Conservation (phyloP, 2,329 filamentous ascomycete genomes). For the Cadophora sp. region DNA sequence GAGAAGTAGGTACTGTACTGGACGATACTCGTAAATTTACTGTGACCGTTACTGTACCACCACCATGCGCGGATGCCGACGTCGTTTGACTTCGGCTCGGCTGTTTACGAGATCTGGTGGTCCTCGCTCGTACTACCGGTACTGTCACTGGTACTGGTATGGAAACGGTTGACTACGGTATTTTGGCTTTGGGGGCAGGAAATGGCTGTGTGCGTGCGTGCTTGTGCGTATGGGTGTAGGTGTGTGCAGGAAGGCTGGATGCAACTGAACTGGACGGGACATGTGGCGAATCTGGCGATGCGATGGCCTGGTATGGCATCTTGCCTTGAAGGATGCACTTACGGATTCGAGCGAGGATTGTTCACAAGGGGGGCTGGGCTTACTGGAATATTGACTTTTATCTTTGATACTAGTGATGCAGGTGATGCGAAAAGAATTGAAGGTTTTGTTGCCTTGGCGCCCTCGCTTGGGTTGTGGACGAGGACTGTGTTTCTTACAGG, state of each 20-base stretch:
- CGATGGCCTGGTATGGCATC: neutral
- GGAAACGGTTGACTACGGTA: too few relatives aligned
- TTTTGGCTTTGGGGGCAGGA: constrained; percentile 12
- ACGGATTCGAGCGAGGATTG: neutral
- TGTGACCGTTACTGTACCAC: neutral
- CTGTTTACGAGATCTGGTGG: too few relatives aligned
- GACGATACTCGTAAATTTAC: too few relatives aligned
- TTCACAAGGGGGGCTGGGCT: neutral
- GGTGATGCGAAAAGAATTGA: too few relatives aligned
- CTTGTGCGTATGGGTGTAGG: neutral
- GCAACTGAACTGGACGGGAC: neutral
- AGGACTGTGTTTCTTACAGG: neutral
- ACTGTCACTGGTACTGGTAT: too few relatives aligned
- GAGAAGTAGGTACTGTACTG: too few relatives aligned
- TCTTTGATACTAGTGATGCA: too few relatives aligned
- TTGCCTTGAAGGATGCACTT: neutral
- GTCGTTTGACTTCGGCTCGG: constrained; percentile 16
- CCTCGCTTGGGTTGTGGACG: neutral
- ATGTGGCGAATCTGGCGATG: too few relatives aligned
- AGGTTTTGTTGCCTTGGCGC: too few relatives aligned
- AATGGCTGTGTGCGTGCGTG: constrained; percentile 2
- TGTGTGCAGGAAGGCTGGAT: neutral
- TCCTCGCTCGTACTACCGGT: too few relatives aligned
- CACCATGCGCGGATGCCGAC: neutral
- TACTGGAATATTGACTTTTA: too few relatives aligned